These are phyloP conservation scores for Spatholobus suberectus DNA, from an alignment of 306 rosid species.

Conservation along the genomic window DNA sequence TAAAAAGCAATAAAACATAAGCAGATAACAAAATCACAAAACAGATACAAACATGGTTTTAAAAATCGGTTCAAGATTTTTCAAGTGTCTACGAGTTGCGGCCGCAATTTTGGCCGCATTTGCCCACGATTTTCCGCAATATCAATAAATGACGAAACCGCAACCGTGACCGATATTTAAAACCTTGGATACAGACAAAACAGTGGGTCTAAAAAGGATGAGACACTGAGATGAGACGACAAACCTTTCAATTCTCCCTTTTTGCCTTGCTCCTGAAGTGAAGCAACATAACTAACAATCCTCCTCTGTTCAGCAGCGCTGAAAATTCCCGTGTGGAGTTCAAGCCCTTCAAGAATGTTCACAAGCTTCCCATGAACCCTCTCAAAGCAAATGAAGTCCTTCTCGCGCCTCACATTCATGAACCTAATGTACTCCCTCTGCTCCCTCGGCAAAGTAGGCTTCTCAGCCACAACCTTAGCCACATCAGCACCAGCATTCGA, in stretches of 20 bases:
- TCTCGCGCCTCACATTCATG: slow-evolving; percentile 64
- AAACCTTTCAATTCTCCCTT: slow-evolving; percentile 85
- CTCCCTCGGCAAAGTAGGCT: slow-evolving; percentile 75
- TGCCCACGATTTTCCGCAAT: too few relatives aligned
- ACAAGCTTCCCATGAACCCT: slow-evolving; percentile 71
- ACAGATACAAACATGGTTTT: too few relatives aligned
- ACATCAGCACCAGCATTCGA: slow-evolving; percentile 46
- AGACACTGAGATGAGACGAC: slow-evolving; percentile 24
- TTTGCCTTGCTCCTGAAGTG: slow-evolving; percentile 73
- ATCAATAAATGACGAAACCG: too few relatives aligned
- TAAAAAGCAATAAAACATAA: background rate
- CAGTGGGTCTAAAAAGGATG: background rate
- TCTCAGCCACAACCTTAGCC: slow-evolving; percentile 51
- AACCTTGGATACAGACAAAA: too few relatives aligned
- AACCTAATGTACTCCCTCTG: slow-evolving; percentile 82
- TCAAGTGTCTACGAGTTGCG: too few relatives aligned
- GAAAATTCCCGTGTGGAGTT: slow-evolving; percentile 79
- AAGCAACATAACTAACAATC: slow-evolving; percentile 65
- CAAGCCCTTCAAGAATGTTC: slow-evolving; percentile 89
- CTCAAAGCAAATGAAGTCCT: slow-evolving; percentile 76
- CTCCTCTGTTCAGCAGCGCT: slow-evolving; percentile 93
- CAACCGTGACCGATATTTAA: too few relatives aligned
- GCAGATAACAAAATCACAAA: background rate
- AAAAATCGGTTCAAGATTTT: too few relatives aligned
- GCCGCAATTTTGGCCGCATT: too few relatives aligned